Base-by-base conservation (phyloP, 805 yeast species). In the Metschnikowia cerradonensis region DNA sequence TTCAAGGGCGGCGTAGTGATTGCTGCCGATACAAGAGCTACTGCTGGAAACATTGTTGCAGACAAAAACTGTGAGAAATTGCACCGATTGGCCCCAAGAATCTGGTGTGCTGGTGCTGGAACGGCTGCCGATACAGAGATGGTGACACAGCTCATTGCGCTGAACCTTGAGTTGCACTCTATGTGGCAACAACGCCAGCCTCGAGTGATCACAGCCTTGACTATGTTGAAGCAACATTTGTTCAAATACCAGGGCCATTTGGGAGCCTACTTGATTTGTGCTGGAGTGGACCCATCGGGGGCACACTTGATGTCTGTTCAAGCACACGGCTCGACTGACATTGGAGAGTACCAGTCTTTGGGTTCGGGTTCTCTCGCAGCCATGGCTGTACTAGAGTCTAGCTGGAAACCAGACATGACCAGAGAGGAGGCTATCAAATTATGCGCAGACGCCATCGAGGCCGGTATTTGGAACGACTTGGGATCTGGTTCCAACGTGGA, bases 71-170 rank as follows among this genome's bases (percentile, higher is more conserved):
- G 97, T 78, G 97, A 90, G 65, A 92, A 92, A 71, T 77, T 94
- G 57, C 97, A 92, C 72, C 75, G 95, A 60, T 78, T 91, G 57
- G 80, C 96, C 6, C 96, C 97, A 8, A 81, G 79, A 64, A 90
- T 91, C 66, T 92, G 97, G 97, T 92, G 99, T 83, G 99, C 99
- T 47, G 99, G 99, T 63, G 99, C 99, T 3, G 99, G 99, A 69
- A 94, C 99, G n/a, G 99, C 99, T 31, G 98, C 99, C 6, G 99
- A 94, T 67, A 94, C 97, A 11, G 98, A 94, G 68, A 90, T 90
- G 83, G 98, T 94, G 37, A 94, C 99, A 4, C 96, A 90, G 68
- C 77, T 94, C 64, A 90, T 90, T 59, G 82, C 90, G 35, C 88
- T 96, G 36, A 91, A 92, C 67, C 75, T 94, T 57, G 99, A 94